These are phyloP conservation scores for Cercospora sp. DNA, from an alignment of 2,329 filamentous ascomycete genomes.

Conservation along the genomic window DNA sequence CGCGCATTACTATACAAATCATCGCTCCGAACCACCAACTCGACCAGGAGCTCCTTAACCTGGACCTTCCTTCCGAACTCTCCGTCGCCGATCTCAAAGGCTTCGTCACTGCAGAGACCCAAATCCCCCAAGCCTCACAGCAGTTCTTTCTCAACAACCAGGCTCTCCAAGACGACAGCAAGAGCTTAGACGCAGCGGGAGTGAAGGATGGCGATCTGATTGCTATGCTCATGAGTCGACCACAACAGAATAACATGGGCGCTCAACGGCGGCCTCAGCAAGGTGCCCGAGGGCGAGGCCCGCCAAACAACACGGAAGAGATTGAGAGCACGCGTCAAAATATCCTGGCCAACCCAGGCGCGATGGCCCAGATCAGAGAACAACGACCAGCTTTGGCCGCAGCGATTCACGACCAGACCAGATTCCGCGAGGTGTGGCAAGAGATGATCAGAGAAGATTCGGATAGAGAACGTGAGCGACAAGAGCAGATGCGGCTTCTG, in stretches of 20 bases:
- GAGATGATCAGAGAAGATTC: conserved; percentile 69
- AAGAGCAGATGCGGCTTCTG: conserved; percentile 78
- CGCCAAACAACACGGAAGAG: conserved; percentile 42
- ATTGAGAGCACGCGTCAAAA: conserved; percentile 83
- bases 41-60: conserved; percentile 74
- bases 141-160: conserved; percentile 89
- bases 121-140: conserved; percentile 70
- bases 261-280: conserved; percentile 43
- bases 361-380: conserved; percentile 69
- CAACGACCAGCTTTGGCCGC: conserved; percentile 75
- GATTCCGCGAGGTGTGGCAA: conserved; percentile 72
- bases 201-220: conserved; percentile 91
- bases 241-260: conserved; percentile 44
- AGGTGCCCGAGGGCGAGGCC: conserved; percentile 24
- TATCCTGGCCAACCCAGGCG: conserved; percentile 73
- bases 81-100: conserved; percentile 82
- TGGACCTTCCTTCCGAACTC: conserved; percentile 81
- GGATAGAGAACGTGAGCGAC: conserved; percentile 71
- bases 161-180: conserved; percentile 72
- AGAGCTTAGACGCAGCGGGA: conserved; percentile 78
- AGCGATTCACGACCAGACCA: conserved; percentile 71
- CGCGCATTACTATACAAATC: conserved; percentile 80
- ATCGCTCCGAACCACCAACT: conserved; percentile 67
- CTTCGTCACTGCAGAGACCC: conserved; percentile 81
- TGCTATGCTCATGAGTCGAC: conserved; percentile 68